These are phyloP conservation scores for Fonsecaea pedrosoi DNA, from an alignment of 2,329 filamentous ascomycete species.

Conservation along the genomic window DNA sequence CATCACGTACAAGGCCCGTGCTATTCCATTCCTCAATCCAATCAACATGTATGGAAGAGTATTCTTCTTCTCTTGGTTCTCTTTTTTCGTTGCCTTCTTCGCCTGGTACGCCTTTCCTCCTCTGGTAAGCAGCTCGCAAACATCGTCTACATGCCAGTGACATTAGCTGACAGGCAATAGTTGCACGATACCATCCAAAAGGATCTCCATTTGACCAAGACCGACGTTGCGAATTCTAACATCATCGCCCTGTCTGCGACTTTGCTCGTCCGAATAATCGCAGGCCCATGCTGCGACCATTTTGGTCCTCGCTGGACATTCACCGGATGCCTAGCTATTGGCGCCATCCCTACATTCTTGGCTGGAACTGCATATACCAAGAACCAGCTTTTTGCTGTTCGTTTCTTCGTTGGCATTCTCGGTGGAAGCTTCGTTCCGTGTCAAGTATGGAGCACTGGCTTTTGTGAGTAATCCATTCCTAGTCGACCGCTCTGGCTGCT, in stretches of 20 bases:
- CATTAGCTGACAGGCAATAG: conserved; percentile 46
- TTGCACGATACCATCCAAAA: conserved; percentile 78
- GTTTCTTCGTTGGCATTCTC: conserved; percentile 54
- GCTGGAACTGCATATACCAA: conserved; percentile 76
- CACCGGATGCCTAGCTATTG: conserved; percentile 75
- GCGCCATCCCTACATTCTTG: conserved; percentile 80
- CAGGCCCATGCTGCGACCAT: conserved; percentile 83
- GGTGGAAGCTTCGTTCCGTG: conserved; percentile 62
- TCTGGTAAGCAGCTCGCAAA: conserved; percentile 61
- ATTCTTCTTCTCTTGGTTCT: conserved; percentile 88
- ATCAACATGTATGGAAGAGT: conserved; percentile 81
- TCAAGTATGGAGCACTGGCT: conserved; percentile 90
- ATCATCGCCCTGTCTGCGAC: conserved; percentile 79
- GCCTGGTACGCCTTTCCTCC: conserved; percentile 92
- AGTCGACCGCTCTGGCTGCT: background rate
- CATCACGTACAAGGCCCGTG: conserved; percentile 80
- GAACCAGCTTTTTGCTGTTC: conserved; percentile 55
- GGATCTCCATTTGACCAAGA: conserved; percentile 73
- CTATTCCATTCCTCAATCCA: conserved; percentile 79
- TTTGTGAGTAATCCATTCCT: conserved; percentile 48
- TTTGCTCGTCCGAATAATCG: conserved; percentile 75
- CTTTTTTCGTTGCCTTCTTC: conserved; percentile 87
- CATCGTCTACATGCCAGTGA: conserved; percentile 15
- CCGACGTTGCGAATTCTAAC: conserved; percentile 85
- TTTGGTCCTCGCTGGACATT: conserved; percentile 84